phyloP scores from a whole-genome alignment of 148 eudicot species.

The Spergularia bocconei region DNA sequence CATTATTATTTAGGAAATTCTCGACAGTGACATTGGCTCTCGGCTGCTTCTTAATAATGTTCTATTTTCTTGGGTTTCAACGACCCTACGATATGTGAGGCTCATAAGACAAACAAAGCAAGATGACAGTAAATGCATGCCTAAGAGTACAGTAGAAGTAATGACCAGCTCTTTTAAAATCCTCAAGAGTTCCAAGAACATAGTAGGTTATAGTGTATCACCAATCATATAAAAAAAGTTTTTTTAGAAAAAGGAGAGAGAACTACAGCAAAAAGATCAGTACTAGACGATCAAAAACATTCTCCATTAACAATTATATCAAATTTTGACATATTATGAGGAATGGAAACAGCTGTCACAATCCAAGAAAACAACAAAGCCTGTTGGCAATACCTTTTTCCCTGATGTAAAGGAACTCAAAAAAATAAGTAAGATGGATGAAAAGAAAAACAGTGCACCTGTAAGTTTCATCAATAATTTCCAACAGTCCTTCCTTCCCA shows the following conservation, averaged over 20 bases:
- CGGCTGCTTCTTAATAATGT: background rate
- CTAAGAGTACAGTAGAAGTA: background rate
- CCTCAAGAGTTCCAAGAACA: too few species aligned
- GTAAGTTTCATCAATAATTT: slow-evolving; percentile 38
- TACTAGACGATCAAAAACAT: too few species aligned
- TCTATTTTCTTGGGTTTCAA: background rate
- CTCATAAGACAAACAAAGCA: background rate
- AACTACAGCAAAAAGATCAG: too few species aligned
- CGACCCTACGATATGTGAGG: background rate
- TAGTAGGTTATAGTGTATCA: too few species aligned
- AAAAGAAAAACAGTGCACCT: slow-evolving; percentile 24
- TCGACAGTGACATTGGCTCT: background rate
- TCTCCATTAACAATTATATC: too few species aligned
- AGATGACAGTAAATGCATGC: background rate
- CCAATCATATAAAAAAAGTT: too few species aligned
- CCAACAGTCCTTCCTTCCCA: slow-evolving; percentile 38
- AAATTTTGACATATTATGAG: background rate
- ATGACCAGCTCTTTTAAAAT: background rate
- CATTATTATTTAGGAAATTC: background rate
- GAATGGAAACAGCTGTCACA: background rate
- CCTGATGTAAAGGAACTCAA: background rate
- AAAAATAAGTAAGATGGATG: background rate
- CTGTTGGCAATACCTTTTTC: background rate
- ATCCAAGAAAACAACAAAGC: background rate
- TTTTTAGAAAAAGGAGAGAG: too few species aligned